These are phyloP conservation scores for Erythrophleum fordii DNA, from an alignment of 306 rosid genomes.

Conservation along the genomic window DNA sequence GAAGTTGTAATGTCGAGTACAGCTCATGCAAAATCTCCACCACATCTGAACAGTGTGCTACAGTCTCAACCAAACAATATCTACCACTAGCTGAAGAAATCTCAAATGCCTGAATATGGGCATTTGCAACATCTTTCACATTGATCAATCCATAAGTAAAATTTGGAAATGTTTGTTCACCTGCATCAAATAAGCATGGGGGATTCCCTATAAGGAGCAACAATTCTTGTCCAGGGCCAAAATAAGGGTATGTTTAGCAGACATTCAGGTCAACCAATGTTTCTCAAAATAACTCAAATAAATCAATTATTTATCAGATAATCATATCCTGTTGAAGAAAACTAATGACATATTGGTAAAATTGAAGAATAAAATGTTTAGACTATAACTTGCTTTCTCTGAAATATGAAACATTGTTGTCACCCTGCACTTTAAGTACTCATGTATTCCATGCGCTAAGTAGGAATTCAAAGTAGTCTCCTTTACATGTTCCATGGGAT, in stretches of 20 bases:
- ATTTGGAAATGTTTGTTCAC: neutral
- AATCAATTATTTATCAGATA: neutral
- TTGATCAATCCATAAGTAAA: neutral
- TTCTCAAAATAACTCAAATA: neutral
- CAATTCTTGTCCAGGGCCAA: neutral
- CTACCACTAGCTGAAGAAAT: neutral
- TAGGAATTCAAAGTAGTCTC: neutral
- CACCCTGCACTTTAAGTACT: neutral
- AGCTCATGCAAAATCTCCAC: neutral
- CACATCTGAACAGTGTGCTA: neutral
- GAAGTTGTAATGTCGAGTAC: neutral
- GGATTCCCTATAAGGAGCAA: neutral
- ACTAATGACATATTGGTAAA: neutral
- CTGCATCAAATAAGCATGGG: neutral
- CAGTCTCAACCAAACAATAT: neutral
- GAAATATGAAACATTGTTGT: neutral
- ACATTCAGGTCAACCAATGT: neutral
- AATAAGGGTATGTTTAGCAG: neutral
- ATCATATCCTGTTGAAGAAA: neutral
- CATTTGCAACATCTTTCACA: conserved; percentile 10
- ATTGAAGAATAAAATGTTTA: too few relatives aligned
- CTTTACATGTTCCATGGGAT: neutral
- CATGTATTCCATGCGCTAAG: neutral
- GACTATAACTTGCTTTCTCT: neutral
- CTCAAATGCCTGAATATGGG: conserved; percentile 1